Evolutionary conservation across 176 grass and related monocot genomes (phyloP), one percentile per base, ranked within the genome.

Genomic region (Raddia guianensis): DNA sequence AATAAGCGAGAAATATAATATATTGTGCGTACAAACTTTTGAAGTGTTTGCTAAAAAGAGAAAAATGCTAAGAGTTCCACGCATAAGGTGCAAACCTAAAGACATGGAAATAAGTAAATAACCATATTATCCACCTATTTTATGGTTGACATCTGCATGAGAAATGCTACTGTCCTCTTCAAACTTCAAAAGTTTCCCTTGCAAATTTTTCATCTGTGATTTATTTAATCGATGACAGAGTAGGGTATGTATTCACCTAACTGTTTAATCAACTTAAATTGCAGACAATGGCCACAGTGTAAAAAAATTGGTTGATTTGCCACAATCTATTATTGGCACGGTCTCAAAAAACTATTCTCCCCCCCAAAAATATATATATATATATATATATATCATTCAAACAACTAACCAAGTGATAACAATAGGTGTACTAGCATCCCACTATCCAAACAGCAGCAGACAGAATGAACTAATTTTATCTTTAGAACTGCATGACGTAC

Each of bases 201-300:
- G 45, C 20, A 71, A 11, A 33, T 84, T 51, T 50, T 21, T 52
- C n/a, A 13, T 13, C 49, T 32, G 6, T 49, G n/a, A 32, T 27
- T 49, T 50, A 20, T 50, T 70, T 8, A 32, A 49, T 15, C 48
- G 6, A 49, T 33, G 46, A 52, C 3, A 12, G 9, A 58, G 42
- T 42, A 73, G 7, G 51, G 34, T 78, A 62, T 18, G 0, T 47
- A 33, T 72, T 66, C 67, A 65, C 6, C 74, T 60, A 66, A 45
- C 15, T 80, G 44, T 9, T 80, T 78, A 58, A 55, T 18, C 15
- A 34, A 59, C 11, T 79, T 7, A 54, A 77, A 54, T 63, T 20
- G 51, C 79, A 40, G 35, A 74, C 12, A 71, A 56, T 9, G 18
- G 32, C 10, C 72, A 78, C 8, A 9, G 27, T 34, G 34, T 40